These are phyloP conservation scores for Colletotrichum coccodes DNA, from an alignment of 2,329 filamentous ascomycete genomes.

Conservation along the genomic window DNA sequence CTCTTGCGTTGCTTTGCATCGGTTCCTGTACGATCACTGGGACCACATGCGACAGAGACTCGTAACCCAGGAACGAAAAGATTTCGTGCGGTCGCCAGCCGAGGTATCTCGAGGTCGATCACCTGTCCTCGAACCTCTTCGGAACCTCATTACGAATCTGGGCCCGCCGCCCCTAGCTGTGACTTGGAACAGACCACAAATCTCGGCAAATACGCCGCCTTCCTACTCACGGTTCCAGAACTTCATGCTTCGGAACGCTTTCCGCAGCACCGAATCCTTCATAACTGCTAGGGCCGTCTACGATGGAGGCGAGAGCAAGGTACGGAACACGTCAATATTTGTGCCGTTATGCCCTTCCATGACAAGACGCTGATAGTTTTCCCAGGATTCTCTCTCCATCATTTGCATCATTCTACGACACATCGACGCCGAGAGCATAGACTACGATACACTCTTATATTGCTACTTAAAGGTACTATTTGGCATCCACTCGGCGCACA, in stretches of 20 bases:
- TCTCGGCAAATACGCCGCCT: slow-evolving; percentile 71
- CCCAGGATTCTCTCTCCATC: slow-evolving; percentile 71
- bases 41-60: slow-evolving; percentile 75
- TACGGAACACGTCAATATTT: slow-evolving; percentile 35
- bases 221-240: slow-evolving; percentile 76
- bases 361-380: not conserved
- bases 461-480: slow-evolving; percentile 71
- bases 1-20: slow-evolving; percentile 75
- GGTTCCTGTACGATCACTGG: slow-evolving; percentile 78
- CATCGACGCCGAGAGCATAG: slow-evolving; percentile 72
- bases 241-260: slow-evolving; percentile 78
- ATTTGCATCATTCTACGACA: slow-evolving; percentile 76
- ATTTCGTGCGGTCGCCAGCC: slow-evolving; percentile 63
- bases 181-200: slow-evolving; percentile 74
- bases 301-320: slow-evolving; percentile 77
- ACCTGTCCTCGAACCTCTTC: slow-evolving; percentile 68
- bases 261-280: slow-evolving; percentile 72
- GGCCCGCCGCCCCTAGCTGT: slow-evolving; percentile 75
- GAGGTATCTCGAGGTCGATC: slow-evolving; percentile 63
- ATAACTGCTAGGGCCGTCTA: slow-evolving; percentile 74
- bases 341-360: not conserved
- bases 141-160: slow-evolving; percentile 72
- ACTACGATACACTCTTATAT: slow-evolving; percentile 73
- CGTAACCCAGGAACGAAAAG: slow-evolving; percentile 67
- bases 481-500: not conserved